Percentiles rank a stretch among this genome's conserved stretches.
phyloP scores from a whole-genome alignment of 441 rosid genomes.

The Geranium incanum region DNA sequence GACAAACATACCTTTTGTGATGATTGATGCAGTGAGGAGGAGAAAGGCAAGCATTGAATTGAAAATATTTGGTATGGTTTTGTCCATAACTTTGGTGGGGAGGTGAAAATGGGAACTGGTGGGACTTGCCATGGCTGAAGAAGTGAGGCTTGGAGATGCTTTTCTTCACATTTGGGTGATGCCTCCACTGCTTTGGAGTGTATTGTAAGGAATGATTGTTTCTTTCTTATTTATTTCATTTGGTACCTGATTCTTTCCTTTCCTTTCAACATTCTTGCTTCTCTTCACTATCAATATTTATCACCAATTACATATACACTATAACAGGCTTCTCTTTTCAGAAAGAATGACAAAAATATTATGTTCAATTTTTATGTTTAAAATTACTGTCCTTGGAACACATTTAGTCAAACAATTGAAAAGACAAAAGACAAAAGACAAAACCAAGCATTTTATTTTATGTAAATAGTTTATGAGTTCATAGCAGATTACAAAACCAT shows the following conservation, averaged over 20 bases:
- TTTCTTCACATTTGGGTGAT: neutral
- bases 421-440: too few species aligned
- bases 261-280: neutral
- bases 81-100: neutral
- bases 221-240: neutral
- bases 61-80: too few species aligned
- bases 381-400: too few species aligned
- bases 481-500: too few species aligned
- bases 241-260: neutral
- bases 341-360: too few species aligned
- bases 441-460: too few species aligned
- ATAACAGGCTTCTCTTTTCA: too few species aligned
- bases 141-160: neutral
- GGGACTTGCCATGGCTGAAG: neutral
- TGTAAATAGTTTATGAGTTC: too few species aligned
- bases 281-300: neutral
- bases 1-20: neutral
- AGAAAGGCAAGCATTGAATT: neutral
- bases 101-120: neutral
- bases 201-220: neutral
- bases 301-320: too few species aligned
- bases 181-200: neutral
- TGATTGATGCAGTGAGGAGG: neutral
- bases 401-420: too few species aligned
- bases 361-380: too few species aligned